phyloP scores from a whole-genome alignment of 306 rosid genomes.

The Acmispon strigosus region DNA sequence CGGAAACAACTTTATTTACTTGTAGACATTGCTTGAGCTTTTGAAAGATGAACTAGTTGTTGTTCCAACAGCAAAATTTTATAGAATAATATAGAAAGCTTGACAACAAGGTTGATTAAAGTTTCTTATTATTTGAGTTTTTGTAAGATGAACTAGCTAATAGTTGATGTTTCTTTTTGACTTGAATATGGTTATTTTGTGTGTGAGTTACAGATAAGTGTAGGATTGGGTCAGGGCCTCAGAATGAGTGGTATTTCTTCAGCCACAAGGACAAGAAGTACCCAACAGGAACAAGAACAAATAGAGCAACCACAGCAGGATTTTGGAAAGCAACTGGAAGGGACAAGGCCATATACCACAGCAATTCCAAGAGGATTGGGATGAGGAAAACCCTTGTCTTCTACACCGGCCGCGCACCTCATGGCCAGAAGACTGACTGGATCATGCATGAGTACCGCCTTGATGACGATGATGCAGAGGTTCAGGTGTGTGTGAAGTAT shows the following conservation, averaged over 20 bases:
- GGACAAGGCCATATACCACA: conserved; percentile 78
- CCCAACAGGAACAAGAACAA: conserved; percentile 95
- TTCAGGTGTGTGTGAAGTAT: conserved; percentile 67
- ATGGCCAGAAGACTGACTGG: conserved; percentile 97
- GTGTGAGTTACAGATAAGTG: conserved; percentile 55
- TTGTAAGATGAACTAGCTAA: no score
- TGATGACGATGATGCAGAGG: conserved; percentile 55
- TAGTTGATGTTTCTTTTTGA: no score
- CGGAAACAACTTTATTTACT: no score
- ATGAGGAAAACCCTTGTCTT: conserved; percentile 98
- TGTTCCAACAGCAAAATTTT: no score
- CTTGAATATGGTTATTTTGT: neutral
- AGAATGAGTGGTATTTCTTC: conserved; percentile 96
- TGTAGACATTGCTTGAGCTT: no score
- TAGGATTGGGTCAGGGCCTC: conserved; percentile 90
- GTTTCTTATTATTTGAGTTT: no score
- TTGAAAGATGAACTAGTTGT: no score
- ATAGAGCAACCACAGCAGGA: conserved; percentile 89
- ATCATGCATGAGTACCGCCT: conserved; percentile 99
- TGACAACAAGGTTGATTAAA: no score
- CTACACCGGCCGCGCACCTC: conserved; percentile 99
- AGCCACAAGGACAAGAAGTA: conserved; percentile 98
- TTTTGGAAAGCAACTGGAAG: conserved; percentile 99
- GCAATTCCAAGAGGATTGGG: conserved; percentile 71
- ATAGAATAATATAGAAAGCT: no score